These are phyloP conservation scores for Cladorrhinum sp. DNA, from an alignment of 2,329 filamentous ascomycete species.

Conservation along the genomic window DNA sequence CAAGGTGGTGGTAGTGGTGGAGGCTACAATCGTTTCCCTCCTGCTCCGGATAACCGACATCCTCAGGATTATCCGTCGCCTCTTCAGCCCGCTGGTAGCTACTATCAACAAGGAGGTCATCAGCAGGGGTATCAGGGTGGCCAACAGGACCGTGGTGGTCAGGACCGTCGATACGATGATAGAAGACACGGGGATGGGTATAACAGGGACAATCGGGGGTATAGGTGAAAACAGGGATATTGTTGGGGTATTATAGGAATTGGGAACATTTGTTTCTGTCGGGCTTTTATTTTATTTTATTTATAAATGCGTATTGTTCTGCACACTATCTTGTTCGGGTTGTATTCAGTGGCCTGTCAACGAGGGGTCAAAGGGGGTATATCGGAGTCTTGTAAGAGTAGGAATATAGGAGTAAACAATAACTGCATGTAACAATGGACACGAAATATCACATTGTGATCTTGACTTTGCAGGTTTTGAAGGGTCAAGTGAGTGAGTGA, in stretches of 20 bases:
- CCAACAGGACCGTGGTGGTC: background rate
- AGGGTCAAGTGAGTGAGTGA: background rate
- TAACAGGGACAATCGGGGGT: slow-evolving; percentile 22
- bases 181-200: slow-evolving; percentile 14
- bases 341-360: background rate
- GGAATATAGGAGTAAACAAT: too few species aligned
- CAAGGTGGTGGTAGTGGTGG: slow-evolving; percentile 14
- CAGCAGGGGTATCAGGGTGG: slow-evolving; percentile 9
- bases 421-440: background rate
- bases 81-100: background rate
- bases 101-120: slow-evolving; percentile 13
- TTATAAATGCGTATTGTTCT: background rate
- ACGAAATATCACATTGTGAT: too few species aligned
- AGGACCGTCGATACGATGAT: slow-evolving; percentile 23
- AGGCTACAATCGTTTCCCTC: slow-evolving; percentile 15
- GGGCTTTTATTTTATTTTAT: background rate
- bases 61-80: background rate
- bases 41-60: slow-evolving; percentile 1
- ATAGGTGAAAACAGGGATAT: slow-evolving; percentile 10
- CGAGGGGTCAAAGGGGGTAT: too few species aligned
- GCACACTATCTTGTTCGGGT: too few species aligned
- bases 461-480: too few species aligned
- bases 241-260: background rate
- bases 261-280: background rate
- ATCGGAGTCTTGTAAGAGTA: too few species aligned